Evolutionary conservation across 108 stramenopile species (phyloP), one percentile per base, ranked within the genome.

Genomic region (Skeletonema marinoi): DNA sequence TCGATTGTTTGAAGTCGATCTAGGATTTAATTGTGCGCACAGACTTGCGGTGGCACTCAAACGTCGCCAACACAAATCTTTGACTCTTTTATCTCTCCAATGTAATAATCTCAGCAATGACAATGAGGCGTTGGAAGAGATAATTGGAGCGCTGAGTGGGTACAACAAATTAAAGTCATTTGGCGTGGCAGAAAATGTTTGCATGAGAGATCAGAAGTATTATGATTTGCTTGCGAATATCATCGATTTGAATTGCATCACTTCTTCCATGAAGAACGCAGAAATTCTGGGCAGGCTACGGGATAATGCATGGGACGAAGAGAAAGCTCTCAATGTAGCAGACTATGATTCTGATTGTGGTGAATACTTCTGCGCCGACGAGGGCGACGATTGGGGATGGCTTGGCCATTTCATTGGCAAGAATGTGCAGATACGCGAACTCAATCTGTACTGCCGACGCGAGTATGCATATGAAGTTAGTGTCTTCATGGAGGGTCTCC

Each of bases 391-490:
- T 19, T 51, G 50, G 54, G 67, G 67, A 4, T 68, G 67, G 67
- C 58, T 68, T 6, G 67, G 56, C 56, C 51, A 68, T 30, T 68
- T 68, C 10, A 1, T 68, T 2, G 67, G 67, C 30, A 68, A 60
- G 58, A 60, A 2, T 61, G 10, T 13, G 6, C n/a, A 51, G 17
- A 19, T 51, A 51, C 50, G 19, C 2, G 6, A 51, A 19, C 50
- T 51, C n/a, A 7, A 7, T 51, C 19, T 51, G n/a, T 51, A 3
- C 17, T 51, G 17, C 17, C 50, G 19, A 51, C 50, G 17, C 3
- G 50, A 51, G 19, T 1, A 51, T 0, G 50, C 4, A 2, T 0
- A 51, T 19, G 4, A 51, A 21, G 14, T 51, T 21, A 0, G 1
- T 51, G 50, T 17, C 19, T 51, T 51, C 19, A 51, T 51, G 50